phyloP scores from a whole-genome alignment of 2,329 filamentous ascomycete species.

The Lasiodiplodia sp. region DNA sequence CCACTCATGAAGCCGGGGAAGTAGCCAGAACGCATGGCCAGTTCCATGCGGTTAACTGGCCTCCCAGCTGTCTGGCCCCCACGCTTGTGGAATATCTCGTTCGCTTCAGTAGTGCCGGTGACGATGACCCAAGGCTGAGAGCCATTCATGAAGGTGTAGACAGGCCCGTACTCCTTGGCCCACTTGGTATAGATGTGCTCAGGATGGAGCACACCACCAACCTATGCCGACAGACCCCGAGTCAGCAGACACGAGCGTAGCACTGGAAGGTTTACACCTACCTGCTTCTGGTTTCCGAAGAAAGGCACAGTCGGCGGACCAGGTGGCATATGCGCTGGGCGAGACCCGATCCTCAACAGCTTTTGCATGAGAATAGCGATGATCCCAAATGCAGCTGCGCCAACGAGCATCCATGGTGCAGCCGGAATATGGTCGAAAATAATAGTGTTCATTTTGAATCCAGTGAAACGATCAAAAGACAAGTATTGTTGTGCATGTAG shows the following conservation, averaged over 20 bases:
- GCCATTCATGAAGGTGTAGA: constrained; percentile 61
- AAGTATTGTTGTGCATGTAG: not conserved
- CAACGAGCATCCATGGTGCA: not conserved
- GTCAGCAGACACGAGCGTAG: not conserved
- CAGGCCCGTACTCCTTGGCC: constrained; percentile 60
- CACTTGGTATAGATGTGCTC: constrained; percentile 58
- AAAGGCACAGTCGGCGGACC: constrained; percentile 61
- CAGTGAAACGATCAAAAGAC: not conserved
- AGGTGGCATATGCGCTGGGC: constrained; percentile 52
- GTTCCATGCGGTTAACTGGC: constrained; percentile 3
- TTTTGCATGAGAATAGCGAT: not conserved
- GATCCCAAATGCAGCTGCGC: not conserved
- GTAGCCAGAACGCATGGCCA: constrained; percentile 6
- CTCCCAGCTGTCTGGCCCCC: constrained; percentile 9
- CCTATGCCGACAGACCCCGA: not conserved
- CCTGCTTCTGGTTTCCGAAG: constrained; percentile 59
- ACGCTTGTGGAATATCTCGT: constrained; percentile 19
- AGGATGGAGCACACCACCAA: constrained; percentile 37
- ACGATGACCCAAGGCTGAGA: constrained; percentile 32
- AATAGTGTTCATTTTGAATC: not conserved
- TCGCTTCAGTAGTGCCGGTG: constrained; percentile 2
- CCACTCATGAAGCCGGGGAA: constrained; percentile 8
- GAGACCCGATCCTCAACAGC: constrained; percentile 29
- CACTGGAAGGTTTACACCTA: constrained; percentile 4
- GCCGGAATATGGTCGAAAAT: not conserved